phyloP scores from a whole-genome alignment of 768 basidiomycete genomes.

The Suillus alpinus region DNA sequence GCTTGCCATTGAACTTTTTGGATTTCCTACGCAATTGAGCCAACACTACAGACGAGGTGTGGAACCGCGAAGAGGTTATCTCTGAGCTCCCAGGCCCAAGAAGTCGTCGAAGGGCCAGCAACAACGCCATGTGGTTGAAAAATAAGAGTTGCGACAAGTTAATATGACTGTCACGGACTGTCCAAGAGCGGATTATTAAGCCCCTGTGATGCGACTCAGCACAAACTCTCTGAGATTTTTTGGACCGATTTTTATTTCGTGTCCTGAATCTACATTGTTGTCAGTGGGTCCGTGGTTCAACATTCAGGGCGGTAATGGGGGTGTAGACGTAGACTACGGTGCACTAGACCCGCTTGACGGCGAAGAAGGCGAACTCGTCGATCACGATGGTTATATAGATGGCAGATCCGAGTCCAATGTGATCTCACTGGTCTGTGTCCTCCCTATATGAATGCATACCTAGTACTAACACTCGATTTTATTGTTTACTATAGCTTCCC shows the following conservation, averaged over 20 bases:
- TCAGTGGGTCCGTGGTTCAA: neutral
- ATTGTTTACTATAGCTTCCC: too few species aligned
- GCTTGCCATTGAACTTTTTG: neutral
- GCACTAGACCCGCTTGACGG: constrained; percentile 71
- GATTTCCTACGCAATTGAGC: neutral
- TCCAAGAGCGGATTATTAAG: neutral
- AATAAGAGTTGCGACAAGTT: neutral
- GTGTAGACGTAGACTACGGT: constrained; percentile 44
- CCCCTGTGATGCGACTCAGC: neutral
- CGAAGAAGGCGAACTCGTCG: constrained; percentile 85
- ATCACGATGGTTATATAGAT: constrained; percentile 14
- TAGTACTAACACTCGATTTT: too few species aligned
- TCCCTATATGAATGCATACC: too few species aligned
- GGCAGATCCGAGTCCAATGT: neutral
- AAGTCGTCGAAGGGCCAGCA: neutral
- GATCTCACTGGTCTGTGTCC: neutral
- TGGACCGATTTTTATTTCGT: too few species aligned
- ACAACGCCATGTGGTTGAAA: neutral
- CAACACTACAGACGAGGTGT: neutral
- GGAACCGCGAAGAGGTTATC: neutral
- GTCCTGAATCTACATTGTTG: too few species aligned
- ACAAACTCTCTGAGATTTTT: too few species aligned
- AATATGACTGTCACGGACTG: neutral
- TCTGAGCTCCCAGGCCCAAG: neutral
- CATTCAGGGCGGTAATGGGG: too few species aligned